These are phyloP conservation scores for Pleurozium schreberi DNA, from an alignment of 225 moss, liverwort and hornwort species.

Conservation along the genomic window DNA sequence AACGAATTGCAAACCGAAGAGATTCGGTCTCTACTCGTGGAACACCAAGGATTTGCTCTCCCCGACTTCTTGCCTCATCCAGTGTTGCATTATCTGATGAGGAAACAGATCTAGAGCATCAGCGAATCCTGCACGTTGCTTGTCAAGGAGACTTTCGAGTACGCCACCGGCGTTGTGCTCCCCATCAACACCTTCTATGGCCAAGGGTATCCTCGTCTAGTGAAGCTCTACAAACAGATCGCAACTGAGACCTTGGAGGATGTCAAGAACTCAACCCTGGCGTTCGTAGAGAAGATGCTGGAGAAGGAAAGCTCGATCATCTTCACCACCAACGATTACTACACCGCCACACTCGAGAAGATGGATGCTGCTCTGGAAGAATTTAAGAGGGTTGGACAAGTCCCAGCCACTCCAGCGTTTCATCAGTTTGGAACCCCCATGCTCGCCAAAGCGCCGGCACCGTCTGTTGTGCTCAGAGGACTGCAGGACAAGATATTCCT, in stretches of 20 bases:
- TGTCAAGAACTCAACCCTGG: neutral
- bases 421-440: neutral
- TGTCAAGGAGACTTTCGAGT: constrained; percentile 11
- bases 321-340: constrained; percentile 14
- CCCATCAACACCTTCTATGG: neutral
- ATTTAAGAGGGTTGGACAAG: neutral
- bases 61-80: constrained; percentile 19
- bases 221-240: neutral
- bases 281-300: constrained; percentile 10
- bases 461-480: neutral
- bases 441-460: neutral
- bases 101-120: constrained; percentile 16
- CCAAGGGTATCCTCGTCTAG: neutral
- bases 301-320: constrained; percentile 12
- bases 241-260: neutral
- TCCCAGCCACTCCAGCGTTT: too few species aligned
- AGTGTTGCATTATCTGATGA: constrained; percentile 1
- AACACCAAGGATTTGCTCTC: constrained; percentile 5
- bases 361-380: neutral
- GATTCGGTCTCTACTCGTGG: neutral
- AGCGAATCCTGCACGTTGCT: neutral
- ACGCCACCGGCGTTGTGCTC: neutral
- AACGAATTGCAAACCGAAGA: neutral
- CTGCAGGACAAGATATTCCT: neutral
- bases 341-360: neutral